Base-by-base conservation (phyloP, 805 yeast species). In the Saturnispora quitensis region DNA sequence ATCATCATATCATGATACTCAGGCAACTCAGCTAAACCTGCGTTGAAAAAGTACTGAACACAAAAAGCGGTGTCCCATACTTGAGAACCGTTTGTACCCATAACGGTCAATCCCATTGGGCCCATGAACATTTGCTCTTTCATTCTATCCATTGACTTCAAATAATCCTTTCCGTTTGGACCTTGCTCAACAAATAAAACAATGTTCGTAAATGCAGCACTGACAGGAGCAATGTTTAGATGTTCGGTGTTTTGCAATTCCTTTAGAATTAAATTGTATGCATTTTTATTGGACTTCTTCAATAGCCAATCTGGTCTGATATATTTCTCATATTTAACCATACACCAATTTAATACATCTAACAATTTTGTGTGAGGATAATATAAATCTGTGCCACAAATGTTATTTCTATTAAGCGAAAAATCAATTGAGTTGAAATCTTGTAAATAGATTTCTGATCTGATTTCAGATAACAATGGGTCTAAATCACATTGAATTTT, bases 81-180 rank as follows among this genome's bases (percentile, higher is more conserved):
- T 68, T 93, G 99, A 0, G 87, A 88, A 24, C 99, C 99, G 66
- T 93, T 93, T 0, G 99, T 93, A 2, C 99, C 99, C 87, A 86
- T 88, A 52, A 88, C 85, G 2, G 91, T 79, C 81, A 93, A 76
- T 4, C 99, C 99, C 63, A 85, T 86, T 0, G 89, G 86, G 0
- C 97, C 95, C 69, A 85, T 84, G 67, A 86, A 89, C 48, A 89
- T 60, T 36, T 81, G 82, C 60, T 93, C 97, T 38, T 81, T 76
- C 71, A 87, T 80, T 53, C 93, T 72, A 17, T 70, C 73, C 44
- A 76, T 64, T 31, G 83, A 74, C 22, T 73, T 69, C 49, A 73
- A 60, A 67, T 87, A 90, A 10, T 75, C 75, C 1, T 68, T 68
- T 0, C 96, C 84, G 2, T 82, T 75, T 1, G 64, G 60, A 1